Conservation (phyloP, 2,329 filamentous ascomycete genomes). For the Clathrospora elynae region DNA sequence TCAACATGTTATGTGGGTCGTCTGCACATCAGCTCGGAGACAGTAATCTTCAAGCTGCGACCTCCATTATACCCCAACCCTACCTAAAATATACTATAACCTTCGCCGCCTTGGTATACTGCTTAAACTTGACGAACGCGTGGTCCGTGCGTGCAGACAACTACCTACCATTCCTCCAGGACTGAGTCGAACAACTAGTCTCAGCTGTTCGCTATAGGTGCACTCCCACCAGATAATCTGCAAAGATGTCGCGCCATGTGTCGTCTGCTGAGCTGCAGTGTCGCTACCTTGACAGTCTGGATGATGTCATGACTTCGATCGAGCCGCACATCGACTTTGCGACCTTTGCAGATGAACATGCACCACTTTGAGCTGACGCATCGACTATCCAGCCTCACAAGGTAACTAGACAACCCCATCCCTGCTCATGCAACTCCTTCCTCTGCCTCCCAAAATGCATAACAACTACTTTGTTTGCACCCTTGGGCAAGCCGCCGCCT, state of each 20-base stretch:
- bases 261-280: slow-evolving; percentile 4
- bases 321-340: background rate
- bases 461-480: slow-evolving; percentile 66
- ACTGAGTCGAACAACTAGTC: background rate
- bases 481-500: slow-evolving; percentile 58
- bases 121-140: slow-evolving; percentile 5
- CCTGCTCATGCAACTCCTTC: background rate
- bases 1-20: no score
- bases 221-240: no score
- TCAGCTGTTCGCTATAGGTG: no score
- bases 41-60: no score
- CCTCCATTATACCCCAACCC: no score
- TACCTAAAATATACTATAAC: no score
- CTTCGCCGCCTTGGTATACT: background rate
- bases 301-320: slow-evolving; percentile 40
- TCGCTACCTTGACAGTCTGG: slow-evolving; percentile 10
- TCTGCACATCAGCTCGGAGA: no score
- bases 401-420: slow-evolving; percentile 1
- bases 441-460: slow-evolving; percentile 24
- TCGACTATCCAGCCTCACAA: background rate
- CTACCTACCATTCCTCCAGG: background rate
- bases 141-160: slow-evolving; percentile 11
- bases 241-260: slow-evolving; percentile 1
- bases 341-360: background rate
- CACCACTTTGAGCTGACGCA: slow-evolving; percentile 1